Evolutionary conservation across 2,329 filamentous ascomycete species (phyloP), one percentile per base, ranked within the genome.

Genomic region (Aureobasidium mangrovei): DNA sequence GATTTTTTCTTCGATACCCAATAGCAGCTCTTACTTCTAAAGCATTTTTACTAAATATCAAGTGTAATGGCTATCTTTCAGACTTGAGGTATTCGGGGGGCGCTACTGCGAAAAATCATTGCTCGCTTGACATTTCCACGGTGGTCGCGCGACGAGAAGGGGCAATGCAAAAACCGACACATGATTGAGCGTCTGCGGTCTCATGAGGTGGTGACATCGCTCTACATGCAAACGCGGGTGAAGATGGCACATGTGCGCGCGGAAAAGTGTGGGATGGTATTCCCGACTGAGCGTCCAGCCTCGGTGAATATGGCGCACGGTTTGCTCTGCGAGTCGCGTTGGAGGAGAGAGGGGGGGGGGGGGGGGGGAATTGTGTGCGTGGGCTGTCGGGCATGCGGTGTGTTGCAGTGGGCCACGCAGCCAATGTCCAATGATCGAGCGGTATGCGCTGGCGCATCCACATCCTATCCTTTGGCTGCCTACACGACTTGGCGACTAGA

Each of bases 1-100:
- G 47, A 51, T 36, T 42, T 35, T 10, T 10, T 35, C 41, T 18
- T 27, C 38, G 47, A 51, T 51, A 51, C 47, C 47, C 47, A 42
- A 33, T 51, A 51, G 36, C 38, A 51, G 47, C 9, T 51, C 29
- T 42, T 51, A 38, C 29, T 51, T 42, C 41, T 41, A 18, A 18
- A 18, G 1, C 33, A 39, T 18, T 51, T 39, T 33, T 42, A 29
- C 24, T 51, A 51, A 33, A 41, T 42, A 33, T 4, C n/a, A 51
- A 40, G 18, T 18, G 18, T 18, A 18, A 18, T 18, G 18, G 18
- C 18, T 18, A 18, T 18, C 18, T 18, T 18, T 18, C 18, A 18
- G 18, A 18, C 18, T 18, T 18, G 18, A 18, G 18, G 18, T 18
- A 1, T 18, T 18, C 18, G 18, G 18, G 18, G 18, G 18, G 18